Evolutionary conservation across 2,329 filamentous ascomycete species (phyloP), one percentile per base, ranked within the genome.

Genomic region (Lecanicillium sp.): DNA sequence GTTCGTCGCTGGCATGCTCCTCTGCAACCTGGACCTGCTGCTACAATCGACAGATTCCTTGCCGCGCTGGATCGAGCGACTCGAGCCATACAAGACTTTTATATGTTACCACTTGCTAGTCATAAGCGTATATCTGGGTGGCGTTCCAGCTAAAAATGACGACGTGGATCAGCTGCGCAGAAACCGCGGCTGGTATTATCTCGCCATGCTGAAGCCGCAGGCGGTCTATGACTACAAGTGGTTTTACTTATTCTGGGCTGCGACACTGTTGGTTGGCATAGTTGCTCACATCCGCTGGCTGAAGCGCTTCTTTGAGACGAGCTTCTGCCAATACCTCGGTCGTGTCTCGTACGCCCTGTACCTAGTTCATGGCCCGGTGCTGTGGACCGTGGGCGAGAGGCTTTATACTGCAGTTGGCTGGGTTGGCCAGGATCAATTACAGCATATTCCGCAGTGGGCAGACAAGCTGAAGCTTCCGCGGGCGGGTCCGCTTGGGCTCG

Each of bases 181-280:
- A 17, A 76, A 70, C 13, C 69, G 73, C 0, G 78, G 79, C 3
- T 83, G 78, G 77, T 67, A 70, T 45, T 75, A 66, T 45, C 57
- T 80, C 12, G 75, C 76, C 1, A 68, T 66, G 42, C 60, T 84
- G 41, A 81, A 80, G 43, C 77, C 79, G 0, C 76, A 82, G 50
- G 78, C 78, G 2, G 73, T 79, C 9, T 80, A 67, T 47, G 75
- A 82, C 51, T 70, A 68, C 51, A 83, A 82, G 55, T 83, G 77
- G 77, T 82, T 82, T 57, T 83, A 70, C 51, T 65, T 83, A 3
- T 79, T 79, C 52, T 75, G 69, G 62, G 78, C 76, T 1, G 67
- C 78, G 1, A 60, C 65, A 17, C 65, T 79, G 37, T 52, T 80
- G 1, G 68, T 85, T 1, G 61, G 70, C 1, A 65, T 70, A 1